These are phyloP conservation scores for Sphagnum fallax DNA, from an alignment of 228 moss, liverwort and hornwort genomes.

Conservation along the genomic window DNA sequence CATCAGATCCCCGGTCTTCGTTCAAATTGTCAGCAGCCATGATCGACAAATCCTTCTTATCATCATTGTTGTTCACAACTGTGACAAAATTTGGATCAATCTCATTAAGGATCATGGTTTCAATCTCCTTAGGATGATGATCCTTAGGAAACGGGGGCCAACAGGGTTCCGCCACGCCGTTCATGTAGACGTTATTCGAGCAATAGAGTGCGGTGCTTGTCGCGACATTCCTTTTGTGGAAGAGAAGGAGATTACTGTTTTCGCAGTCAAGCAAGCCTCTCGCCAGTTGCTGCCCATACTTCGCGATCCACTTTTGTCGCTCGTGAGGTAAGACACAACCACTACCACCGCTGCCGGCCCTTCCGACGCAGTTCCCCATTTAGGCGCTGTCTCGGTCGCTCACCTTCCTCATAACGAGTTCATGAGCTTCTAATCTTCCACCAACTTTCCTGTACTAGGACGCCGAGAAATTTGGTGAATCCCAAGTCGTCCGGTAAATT, in stretches of 20 bases:
- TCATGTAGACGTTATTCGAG: conserved; percentile 5
- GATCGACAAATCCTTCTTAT: no score
- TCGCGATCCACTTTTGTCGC: conserved; percentile 38
- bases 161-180: conserved; percentile 20
- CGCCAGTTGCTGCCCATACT: conserved; percentile 40
- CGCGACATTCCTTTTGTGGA: conserved; percentile 23
- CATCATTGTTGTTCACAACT: no score
- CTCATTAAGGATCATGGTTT: not conserved
- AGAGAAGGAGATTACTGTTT: conserved; percentile 32
- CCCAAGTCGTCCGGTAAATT: no score
- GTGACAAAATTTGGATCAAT: conserved; percentile 1
- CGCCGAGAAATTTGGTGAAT: no score
- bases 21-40: no score
- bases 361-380: conserved; percentile 48
- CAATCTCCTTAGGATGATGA: conserved; percentile 1
- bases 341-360: conserved; percentile 14
- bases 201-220: conserved; percentile 20
- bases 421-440: no score
- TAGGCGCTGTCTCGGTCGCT: no score
- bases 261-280: conserved; percentile 40
- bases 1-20: not conserved
- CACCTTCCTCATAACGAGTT: no score
- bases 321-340: conserved; percentile 7
- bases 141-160: conserved; percentile 18
- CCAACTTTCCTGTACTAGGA: no score